Evolutionary conservation across 2,329 filamentous ascomycete species (phyloP), one percentile per base, ranked within the genome.

Genomic region (Fusarium foetens): DNA sequence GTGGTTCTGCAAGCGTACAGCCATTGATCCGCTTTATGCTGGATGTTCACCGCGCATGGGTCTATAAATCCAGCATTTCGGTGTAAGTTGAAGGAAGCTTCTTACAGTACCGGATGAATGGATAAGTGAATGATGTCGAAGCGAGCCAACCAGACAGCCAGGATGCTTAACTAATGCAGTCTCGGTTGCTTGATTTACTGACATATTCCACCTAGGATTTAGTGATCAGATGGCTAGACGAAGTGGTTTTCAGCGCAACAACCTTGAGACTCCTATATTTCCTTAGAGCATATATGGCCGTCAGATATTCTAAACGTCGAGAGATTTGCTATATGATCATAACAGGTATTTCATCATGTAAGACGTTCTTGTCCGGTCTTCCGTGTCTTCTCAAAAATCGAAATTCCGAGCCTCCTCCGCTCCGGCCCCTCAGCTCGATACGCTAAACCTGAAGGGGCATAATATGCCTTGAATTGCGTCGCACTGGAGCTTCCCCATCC

Each of bases 401-500:
- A 64, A 66, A 66, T 60, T 75, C 75, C 75, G 75, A 77, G 70
- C 63, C 45, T 71, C 49, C 68, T 76, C 75, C 75, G 75, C 54
- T 58, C 54, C 54, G 41, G 59, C 66, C 63, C 58, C 64, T 67
- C 73, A 74, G 62, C 71, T 65, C 53, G 25, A 66, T 54, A 13
- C 38, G 27, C 71, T 74, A 73, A 65, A 21, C 71, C 51, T 0
- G 9, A 66, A 19, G 5, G 10, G 43, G 70, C 19, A 64, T 71
- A 59, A 49, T n/a, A 38, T 49, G 29, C 58, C 51, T 54, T 42
- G 49, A 66, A 31, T 46, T 68, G 68, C 31, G 53, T 62, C 51
- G 61, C 52, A 51, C 51, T 73, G 66, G 58, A 72, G 70, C 70
- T 72, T 54, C 60, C 68, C 70, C 71, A 52, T 57, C 71, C 64